Percentiles rank a stretch among this genome's conserved stretches.
Conservation (phyloP, 345 rosid species). For the Citrus australasica region DNA sequence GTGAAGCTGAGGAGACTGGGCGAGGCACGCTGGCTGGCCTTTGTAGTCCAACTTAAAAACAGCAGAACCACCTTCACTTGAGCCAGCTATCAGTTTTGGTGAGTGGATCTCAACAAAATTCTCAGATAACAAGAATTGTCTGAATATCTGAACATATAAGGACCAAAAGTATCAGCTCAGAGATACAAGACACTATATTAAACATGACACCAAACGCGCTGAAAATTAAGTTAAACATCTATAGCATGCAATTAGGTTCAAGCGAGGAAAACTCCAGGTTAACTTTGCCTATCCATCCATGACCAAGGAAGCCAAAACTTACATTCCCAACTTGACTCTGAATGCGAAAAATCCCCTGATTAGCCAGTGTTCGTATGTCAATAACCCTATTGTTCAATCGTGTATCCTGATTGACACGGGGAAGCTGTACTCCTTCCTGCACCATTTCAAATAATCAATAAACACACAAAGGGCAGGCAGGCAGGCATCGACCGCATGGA, state of each 20-base stretch:
- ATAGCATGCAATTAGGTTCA: neutral
- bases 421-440: conserved; percentile 65
- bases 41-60: conserved; percentile 88
- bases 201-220: neutral
- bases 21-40: conserved; percentile 85
- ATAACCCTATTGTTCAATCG: conserved; percentile 74
- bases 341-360: conserved; percentile 79
- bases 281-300: neutral
- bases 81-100: conserved; percentile 81
- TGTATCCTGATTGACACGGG: conserved; percentile 84
- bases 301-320: conserved; percentile 13
- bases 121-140: conserved; percentile 51
- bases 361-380: conserved; percentile 82
- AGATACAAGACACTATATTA: neutral
- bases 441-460: conserved; percentile 12
- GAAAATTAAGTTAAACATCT: neutral
- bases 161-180: neutral
- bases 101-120: conserved; percentile 79
- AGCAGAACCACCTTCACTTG: conserved; percentile 97
- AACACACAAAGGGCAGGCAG: neutral
- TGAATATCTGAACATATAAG: conserved; percentile 53
- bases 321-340: conserved; percentile 53
- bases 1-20: conserved; percentile 95
- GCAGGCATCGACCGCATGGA: too few species aligned
- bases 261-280: neutral